Base-by-base conservation (phyloP, 106 monocot species). In the Platanthera guangdongensis region DNA sequence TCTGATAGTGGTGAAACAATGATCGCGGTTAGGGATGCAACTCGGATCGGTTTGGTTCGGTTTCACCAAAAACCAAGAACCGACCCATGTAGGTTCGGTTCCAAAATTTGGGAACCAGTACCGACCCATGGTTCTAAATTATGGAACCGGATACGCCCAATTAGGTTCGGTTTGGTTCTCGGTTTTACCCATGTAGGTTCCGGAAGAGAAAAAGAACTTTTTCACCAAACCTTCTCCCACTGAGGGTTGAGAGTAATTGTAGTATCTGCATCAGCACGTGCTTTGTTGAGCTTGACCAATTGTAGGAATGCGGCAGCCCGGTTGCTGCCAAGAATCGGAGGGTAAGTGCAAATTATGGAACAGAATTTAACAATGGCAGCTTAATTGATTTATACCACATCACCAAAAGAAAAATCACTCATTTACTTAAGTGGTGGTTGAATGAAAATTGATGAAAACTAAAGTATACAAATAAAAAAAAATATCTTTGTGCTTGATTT, bases 251-350 rank as follows among this genome's bases (percentile, higher is more conserved):
- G 81, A 39, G 84, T 76, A 16, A 97, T 91, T 73, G 96, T 88
- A 49, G 77, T 97, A 72, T 97, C 93, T 76, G 96, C 96, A 91
- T 97, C 96, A 55, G 80, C 75, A 72, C 93, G 89, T 64, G 96
- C 96, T 84, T 97, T 97, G 74, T 70, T 97, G 60, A 97, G 89
- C 83, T 97, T 97, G 71, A 97, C 91, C 78, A 97, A 79, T 74
- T 93, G 87, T 10, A 93, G 81, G 85, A 97, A 97, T 54, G 96
- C 96, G 57, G 96, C 93, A 63, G 96, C 85, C 7, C 93, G 93
- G 30, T 96, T 96, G 81, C 96, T 96, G 78, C 22, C 39, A 76
- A 55, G 74, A 84, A 80, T 19, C 2, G 1, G 16, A 21, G 45
- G 50, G 28, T 52, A 72, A 57, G 18, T 47, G 62, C 2, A 39